Conservation (phyloP, 2,329 filamentous ascomycete genomes). For the Fulvia fulva region DNA sequence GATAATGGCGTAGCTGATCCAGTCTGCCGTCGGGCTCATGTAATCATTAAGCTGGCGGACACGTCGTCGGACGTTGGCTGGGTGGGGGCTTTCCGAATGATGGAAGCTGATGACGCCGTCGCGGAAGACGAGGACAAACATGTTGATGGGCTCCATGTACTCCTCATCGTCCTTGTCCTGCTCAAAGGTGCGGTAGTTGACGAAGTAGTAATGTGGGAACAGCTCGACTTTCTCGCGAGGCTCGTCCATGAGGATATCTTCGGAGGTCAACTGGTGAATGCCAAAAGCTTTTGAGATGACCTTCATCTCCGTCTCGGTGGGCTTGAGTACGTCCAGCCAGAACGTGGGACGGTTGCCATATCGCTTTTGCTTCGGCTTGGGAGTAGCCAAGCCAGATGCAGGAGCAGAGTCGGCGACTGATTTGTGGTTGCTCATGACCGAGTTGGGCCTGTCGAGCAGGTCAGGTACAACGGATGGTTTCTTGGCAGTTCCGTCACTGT, state of each 20-base stretch:
- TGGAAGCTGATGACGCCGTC: slow-evolving; percentile 96
- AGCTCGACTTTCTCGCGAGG: slow-evolving; percentile 96
- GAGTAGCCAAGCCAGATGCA: slow-evolving; percentile 22
- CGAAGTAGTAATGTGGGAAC: slow-evolving; percentile 96
- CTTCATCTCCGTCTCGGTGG: slow-evolving; percentile 94
- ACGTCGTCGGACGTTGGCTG: slow-evolving; percentile 88
- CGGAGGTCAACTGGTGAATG: slow-evolving; percentile 89
- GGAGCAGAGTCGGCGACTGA: slow-evolving; percentile 15
- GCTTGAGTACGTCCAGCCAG: slow-evolving; percentile 90
- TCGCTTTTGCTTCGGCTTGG: slow-evolving; percentile 36
- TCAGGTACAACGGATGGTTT: not conserved
- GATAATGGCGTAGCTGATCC: slow-evolving; percentile 97
- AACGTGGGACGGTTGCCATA: slow-evolving; percentile 83
- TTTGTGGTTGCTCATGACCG: slow-evolving; percentile 9
- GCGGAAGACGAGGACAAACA: slow-evolving; percentile 95
- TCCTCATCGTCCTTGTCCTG: slow-evolving; percentile 86
- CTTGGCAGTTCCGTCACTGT: not conserved
- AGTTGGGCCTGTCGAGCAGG: not conserved
- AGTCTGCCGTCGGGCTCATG: slow-evolving; percentile 86
- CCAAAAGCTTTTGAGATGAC: slow-evolving; percentile 87
- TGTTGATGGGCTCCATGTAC: slow-evolving; percentile 91
- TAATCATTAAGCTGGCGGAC: slow-evolving; percentile 94
- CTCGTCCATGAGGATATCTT: slow-evolving; percentile 97
- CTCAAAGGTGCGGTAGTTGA: slow-evolving; percentile 97
- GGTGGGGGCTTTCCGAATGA: slow-evolving; percentile 92